Base-by-base conservation (phyloP, 1,284 basidiomycete species). In the Coniophora puteana region DNA sequence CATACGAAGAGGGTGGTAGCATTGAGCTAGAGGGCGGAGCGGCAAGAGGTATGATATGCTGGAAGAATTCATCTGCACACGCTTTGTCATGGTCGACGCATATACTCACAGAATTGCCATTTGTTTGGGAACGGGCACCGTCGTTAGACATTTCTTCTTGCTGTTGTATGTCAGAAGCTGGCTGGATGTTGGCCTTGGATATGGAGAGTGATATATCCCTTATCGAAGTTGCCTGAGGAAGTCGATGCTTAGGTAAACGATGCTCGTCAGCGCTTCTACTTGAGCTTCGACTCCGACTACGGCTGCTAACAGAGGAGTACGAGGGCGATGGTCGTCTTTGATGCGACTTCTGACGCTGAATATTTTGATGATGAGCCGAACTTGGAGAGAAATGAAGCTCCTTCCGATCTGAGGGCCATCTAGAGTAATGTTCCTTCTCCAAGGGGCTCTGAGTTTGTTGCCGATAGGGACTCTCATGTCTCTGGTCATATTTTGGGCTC, bases 241-340 rank as follows among this genome's bases (percentile, higher is more conserved):
- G 63, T 29, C 83, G 74, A 58, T 87, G 84, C 32, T 83, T 70
- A 10, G 77, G 65, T 44, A 71, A 74, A 23, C 71, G 65, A 32
- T 67, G 70, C 24, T 68, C 65, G 22, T 55, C 55, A 30, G 73
- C 76, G 49, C 76, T 80, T 41, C 58, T 65, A 51, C 75, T 80
- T 7, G 66, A 64, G 51, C 78, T 82, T 36, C 76, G 64, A 46
- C 72, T 76, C 33, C 62, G 57, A 30, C 71, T 69, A 46, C 74
- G 77, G 34, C 65, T 53, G 39, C 69, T 80, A 23, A 72, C 70
- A 30, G 63, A 67, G 8, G 67, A 69, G 12, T 47, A 44, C 8
- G 72, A 70, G 14, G 78, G n/a, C n/a, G n/a, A n/a, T n/a, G n/a
- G n/a, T n/a, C n/a, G n/a, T n/a, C n/a, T n/a, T n/a, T n/a, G n/a